Evolutionary conservation across 352 stramenopile genomes (phyloP), one percentile per base, ranked within the genome.

Genomic region (Aphanomyces cochlioides): DNA sequence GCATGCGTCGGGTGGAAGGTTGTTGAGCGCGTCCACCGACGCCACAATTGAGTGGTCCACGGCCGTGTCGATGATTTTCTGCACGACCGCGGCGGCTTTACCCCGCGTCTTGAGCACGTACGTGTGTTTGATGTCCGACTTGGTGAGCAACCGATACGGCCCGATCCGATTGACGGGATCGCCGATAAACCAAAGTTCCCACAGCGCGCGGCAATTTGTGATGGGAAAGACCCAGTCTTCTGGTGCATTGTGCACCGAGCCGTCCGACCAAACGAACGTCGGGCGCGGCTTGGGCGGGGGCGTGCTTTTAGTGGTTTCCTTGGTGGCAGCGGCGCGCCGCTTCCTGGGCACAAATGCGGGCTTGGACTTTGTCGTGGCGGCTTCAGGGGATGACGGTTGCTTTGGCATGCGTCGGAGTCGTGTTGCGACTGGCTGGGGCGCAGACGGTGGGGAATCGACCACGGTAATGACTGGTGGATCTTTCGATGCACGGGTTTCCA

Each of bases 201-300:
- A 61, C 54, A 61, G 34, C 15, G 21, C 19, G 8, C 54, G 54
- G 34, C 54, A 61, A 6, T 37, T 61, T 61, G 54, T 61, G 54
- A 61, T 61, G 54, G 54, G 54, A 37, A 61, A 61, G 17, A 61
- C 54, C 54, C 54, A 61, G 28, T 61, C 54, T 61, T 61, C 54
- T 0, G 54, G 54, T 7, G 54, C 54, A 12, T 12, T 12, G 54
- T 61, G 54, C 28, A 39, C 10, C 1, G 17, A 45, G 15, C 54
- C 54, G 54, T 61, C 54, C 8, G 54, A 40, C 54, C 54, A 61
- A 15, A 15, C 21, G 28, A 61, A 61, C 10, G 43, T n/a, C 10
- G 43, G 43, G 17, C 43, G 43, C 43, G 43, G 10, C 43, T 50
- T 50, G 43, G 43, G 10, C 43, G 43, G 17, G 10, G 43, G 10